These are phyloP conservation scores for Phytophthora kernoviae DNA, from an alignment of 352 stramenopile species.

Conservation along the genomic window DNA sequence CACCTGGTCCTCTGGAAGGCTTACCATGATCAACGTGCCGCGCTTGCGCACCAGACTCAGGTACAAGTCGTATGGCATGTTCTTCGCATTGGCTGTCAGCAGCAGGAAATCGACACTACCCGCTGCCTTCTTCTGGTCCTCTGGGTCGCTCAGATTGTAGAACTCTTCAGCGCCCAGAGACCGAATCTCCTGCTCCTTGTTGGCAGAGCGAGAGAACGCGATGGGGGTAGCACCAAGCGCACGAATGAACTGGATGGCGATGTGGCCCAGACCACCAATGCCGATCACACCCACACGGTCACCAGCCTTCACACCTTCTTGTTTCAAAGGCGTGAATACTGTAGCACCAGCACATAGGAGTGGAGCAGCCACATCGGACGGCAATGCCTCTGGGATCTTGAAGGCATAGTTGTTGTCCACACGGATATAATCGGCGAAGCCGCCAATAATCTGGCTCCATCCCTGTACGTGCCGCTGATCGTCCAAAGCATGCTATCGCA, in stretches of 20 bases:
- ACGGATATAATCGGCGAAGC: too few species aligned
- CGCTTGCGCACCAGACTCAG: constrained; percentile 23
- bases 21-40: constrained; percentile 34
- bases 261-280: constrained; percentile 34
- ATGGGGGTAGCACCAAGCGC: constrained; percentile 70
- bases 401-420: too few species aligned
- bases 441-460: too few species aligned
- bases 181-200: constrained; percentile 17
- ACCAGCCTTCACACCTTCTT: constrained; percentile 12
- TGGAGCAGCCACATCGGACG: too few species aligned
- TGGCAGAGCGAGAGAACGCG: constrained; percentile 17
- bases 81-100: constrained; percentile 36
- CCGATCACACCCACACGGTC: constrained; percentile 59
- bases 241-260: constrained; percentile 62
- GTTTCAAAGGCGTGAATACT: too few species aligned
- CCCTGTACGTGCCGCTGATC: too few species aligned
- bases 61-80: constrained; percentile 39
- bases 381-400: too few species aligned
- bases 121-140: constrained; percentile 30
- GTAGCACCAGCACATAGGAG: too few species aligned
- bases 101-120: constrained; percentile 31
- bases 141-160: constrained; percentile 15
- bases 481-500: too few species aligned
- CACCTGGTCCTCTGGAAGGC: constrained; percentile 40
- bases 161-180: constrained; percentile 16